Conservation (phyloP, 2,329 filamentous ascomycete species). For the Hypoxylon sp. region DNA sequence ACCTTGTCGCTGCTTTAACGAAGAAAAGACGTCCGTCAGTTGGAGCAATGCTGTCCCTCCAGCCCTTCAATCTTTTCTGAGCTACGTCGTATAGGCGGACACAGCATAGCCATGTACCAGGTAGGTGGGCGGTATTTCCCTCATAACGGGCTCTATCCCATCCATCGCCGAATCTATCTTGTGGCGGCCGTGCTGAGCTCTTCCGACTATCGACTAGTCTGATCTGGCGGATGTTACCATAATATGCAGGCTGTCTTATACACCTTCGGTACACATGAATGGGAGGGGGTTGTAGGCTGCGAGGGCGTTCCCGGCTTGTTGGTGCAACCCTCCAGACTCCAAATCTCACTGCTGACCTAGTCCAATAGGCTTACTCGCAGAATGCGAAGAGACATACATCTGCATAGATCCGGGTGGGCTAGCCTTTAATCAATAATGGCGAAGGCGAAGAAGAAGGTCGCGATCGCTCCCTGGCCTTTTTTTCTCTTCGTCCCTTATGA, state of each 20-base stretch:
- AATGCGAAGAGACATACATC: conserved; percentile 13
- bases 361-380: conserved; percentile 23
- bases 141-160: no score
- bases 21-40: no score
- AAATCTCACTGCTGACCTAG: conserved; percentile 26
- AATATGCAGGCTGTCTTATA: conserved; percentile 30
- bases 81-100: no score
- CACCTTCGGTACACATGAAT: no score
- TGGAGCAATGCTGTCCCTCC: no score
- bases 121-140: no score
- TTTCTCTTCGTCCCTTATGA: conserved; percentile 5
- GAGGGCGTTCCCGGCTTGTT: conserved; percentile 7
- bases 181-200: conserved; percentile 6
- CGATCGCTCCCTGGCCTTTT: conserved; percentile 15
- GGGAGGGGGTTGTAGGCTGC: neutral
- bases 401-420: conserved; percentile 25
- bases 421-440: conserved; percentile 13
- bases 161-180: no score
- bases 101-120: no score
- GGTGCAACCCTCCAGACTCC: conserved; percentile 28
- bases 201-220: conserved; percentile 10
- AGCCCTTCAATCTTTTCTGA: no score
- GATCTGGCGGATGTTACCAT: conserved; percentile 26
- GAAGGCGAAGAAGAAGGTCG: neutral
- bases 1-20: no score